Percentiles rank a stretch among this genome's conserved stretches.
phyloP scores from a whole-genome alignment of 192 early-diverging fungal genomes.

The Coemansia reversa region DNA sequence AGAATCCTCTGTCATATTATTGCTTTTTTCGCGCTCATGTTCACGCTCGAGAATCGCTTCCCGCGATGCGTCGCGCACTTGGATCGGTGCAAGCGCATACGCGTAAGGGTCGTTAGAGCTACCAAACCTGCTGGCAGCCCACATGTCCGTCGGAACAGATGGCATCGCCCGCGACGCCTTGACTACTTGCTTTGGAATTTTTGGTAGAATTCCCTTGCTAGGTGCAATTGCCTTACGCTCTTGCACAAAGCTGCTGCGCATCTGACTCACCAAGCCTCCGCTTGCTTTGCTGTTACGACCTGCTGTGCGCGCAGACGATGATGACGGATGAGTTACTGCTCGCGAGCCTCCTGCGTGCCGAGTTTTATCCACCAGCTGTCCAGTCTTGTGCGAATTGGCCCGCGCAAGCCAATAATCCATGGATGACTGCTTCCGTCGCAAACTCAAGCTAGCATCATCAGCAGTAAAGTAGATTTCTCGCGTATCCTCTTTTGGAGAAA shows the following conservation, averaged over 20 bases:
- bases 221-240: constrained; percentile 13
- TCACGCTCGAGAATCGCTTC: constrained; percentile 10
- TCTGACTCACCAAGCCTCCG: constrained; percentile 10
- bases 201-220: neutral
- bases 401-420: constrained; percentile 34
- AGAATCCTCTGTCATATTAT: neutral
- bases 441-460: constrained; percentile 2
- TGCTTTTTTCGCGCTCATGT: constrained; percentile 2
- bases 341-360: neutral
- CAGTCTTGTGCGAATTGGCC: neutral
- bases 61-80: constrained; percentile 10
- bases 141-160: constrained; percentile 16
- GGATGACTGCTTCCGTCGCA: constrained; percentile 25
- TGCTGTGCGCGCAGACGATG: neutral
- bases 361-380: neutral
- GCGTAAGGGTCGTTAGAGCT: neutral
- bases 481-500: neutral
- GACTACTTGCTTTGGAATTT: constrained; percentile 28
- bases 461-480: constrained; percentile 20
- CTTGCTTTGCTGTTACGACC: constrained; percentile 6
- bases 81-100: neutral
- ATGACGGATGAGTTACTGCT: neutral
- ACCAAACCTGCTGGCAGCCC: constrained; percentile 8
- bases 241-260: constrained; percentile 25
- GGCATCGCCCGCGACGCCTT: constrained; percentile 38